A percentile compares a stretch with the other conserved stretches of the same genome.
These are phyloP conservation scores for Aspergillus diversus DNA, from an alignment of 495 filamentous ascomycete genomes.

Conservation along the genomic window DNA sequence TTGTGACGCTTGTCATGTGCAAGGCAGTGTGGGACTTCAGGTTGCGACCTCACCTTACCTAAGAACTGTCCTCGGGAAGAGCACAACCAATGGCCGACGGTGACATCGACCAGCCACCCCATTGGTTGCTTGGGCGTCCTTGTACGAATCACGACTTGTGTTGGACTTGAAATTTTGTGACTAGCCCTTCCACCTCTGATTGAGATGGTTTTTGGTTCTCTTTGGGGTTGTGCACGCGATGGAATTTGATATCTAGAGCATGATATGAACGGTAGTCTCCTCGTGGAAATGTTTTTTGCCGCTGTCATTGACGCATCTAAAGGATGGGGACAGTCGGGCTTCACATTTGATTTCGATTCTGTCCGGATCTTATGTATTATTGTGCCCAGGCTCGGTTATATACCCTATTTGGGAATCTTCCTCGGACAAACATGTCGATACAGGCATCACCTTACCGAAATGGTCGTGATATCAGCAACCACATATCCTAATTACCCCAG, in stretches of 20 bases:
- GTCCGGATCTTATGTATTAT: background rate
- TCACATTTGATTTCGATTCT: background rate
- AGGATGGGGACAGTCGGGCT: background rate
- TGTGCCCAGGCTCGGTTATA: constrained; percentile 29
- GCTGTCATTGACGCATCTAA: background rate
- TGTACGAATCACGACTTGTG: constrained; percentile 26
- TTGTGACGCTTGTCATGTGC: constrained; percentile 31
- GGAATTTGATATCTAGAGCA: background rate
- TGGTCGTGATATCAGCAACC: background rate
- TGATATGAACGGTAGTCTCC: background rate
- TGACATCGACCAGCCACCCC: constrained; percentile 21
- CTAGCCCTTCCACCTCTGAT: constrained; percentile 8
- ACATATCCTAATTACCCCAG: background rate
- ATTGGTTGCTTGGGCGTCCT: constrained; percentile 18
- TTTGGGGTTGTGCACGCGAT: background rate
- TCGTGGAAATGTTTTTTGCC: background rate
- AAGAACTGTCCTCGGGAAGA: constrained; percentile 22
- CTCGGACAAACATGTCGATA: constrained; percentile 19
- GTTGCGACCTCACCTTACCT: background rate
- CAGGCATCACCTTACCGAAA: background rate
- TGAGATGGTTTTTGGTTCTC: background rate
- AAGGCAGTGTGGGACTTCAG: background rate
- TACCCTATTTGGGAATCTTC: constrained; percentile 31
- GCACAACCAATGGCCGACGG: constrained; percentile 18
- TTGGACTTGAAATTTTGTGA: constrained; percentile 19